Evolutionary conservation across 2,329 filamentous ascomycete species (phyloP), one percentile per base, ranked within the genome.

Genomic region (Didymella keratinophila): DNA sequence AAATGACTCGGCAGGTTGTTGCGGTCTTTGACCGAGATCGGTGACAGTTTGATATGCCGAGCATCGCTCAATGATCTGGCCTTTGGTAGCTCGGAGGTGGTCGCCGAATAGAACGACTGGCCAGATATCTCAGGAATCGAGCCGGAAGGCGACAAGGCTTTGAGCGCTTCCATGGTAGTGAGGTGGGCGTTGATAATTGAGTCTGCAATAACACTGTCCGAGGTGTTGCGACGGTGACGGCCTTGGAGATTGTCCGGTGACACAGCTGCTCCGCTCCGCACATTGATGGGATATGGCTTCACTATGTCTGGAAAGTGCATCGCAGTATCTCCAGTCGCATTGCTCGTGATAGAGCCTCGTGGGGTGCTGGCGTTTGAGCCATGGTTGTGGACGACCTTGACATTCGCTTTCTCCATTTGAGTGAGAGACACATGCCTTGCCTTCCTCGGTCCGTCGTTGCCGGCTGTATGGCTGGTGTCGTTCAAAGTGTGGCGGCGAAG

Each of bases 151-250:
- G 64, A 64, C 9, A 71, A 43, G 0, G 67, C 58, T 28, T 73
- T 71, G 2, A 75, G 57, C 0, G 67, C 70, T 18, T 63, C 64
- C 68, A 74, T 69, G 2, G 72, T 73, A 21, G 63, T 65, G 4
- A 64, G 63, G 43, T 75, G 72, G 1, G 68, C 69, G n/a, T 71
- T 67, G 11, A 74, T 62, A 21, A 73, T 71, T 0, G 69, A 72
- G 52, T 70, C 70, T 21, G 71, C 68, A 9, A 69, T 49, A 3
- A 69, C 28, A 32, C 66, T 70, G 25, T 73, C 71, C 2, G 63
- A 64, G 8, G 69, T 73, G 36, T 67, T 70, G 1, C 64, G 59
- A 27, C 62, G 62, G 34, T 65, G 64, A n/a, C 60, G 51, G 4
- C 53, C 48, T 8, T 61, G 53, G 11, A 63, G 27, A 14, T 18